A percentile compares a stretch with the other conserved stretches of the same genome.
phyloP scores from a whole-genome alignment of 495 filamentous ascomycete genomes.

The Aspergillus nanangensis region DNA sequence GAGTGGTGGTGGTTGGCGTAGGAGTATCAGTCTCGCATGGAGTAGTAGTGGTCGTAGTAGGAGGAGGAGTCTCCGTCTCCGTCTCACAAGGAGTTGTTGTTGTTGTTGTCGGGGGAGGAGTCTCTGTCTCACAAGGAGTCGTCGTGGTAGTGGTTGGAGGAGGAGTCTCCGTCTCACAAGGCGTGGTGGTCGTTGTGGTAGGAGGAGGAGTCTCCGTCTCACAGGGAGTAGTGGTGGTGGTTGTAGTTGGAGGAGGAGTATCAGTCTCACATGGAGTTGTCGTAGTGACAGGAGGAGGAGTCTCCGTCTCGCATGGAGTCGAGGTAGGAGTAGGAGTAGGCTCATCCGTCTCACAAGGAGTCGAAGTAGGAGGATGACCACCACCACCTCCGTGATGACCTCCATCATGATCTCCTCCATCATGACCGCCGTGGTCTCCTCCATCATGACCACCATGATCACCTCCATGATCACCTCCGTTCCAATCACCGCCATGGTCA shows the following conservation, averaged over 20 bases:
- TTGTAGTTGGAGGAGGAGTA: not conserved
- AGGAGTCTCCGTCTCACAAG: not conserved
- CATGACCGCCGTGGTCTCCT: no score
- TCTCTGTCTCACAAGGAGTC: not conserved
- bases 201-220: not conserved
- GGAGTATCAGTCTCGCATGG: not conserved
- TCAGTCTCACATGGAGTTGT: not conserved
- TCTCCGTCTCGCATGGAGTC: not conserved
- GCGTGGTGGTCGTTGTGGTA: not conserved
- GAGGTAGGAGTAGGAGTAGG: not conserved
- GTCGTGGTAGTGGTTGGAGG: not conserved
- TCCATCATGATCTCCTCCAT: no score
- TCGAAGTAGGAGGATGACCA: no score
- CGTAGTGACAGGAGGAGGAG: not conserved
- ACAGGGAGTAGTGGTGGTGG: not conserved
- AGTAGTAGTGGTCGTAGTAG: not conserved
- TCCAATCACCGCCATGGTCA: no score
- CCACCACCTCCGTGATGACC: no score
- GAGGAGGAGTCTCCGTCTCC: not conserved
- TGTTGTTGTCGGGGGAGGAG: not conserved
- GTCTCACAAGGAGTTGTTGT: not conserved
- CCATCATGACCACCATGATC: no score
- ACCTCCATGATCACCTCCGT: no score
- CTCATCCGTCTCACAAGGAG: not conserved
- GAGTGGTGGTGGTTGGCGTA: no score